Evolutionary conservation across 192 early-diverging fungal species (phyloP).

Genomic region (Allomyces macrogynus): DNA sequence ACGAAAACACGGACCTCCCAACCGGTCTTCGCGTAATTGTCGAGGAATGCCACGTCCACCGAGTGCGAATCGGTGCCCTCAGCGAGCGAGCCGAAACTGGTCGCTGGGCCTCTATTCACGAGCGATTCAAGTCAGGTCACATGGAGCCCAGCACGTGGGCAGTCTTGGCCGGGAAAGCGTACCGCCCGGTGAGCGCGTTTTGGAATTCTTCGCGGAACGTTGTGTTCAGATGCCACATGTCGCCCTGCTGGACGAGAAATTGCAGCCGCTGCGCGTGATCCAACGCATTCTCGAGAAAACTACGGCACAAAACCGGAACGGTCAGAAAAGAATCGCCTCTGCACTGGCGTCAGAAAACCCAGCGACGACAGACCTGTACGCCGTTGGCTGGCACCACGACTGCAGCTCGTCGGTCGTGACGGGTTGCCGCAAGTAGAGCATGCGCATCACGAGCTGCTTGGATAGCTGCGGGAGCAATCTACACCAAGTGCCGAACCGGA

Average conservation of each 20-base stretch:
- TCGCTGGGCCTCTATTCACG: constrained; percentile 45
- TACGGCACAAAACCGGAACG: constrained; percentile 8
- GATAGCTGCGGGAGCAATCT: constrained; percentile 58
- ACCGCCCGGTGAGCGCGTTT: constrained; percentile 41
- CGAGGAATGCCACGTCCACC: constrained; percentile 53
- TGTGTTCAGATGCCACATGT: constrained; percentile 34
- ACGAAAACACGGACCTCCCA: constrained; percentile 46
- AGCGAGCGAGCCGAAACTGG: constrained; percentile 60
- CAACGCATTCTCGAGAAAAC: constrained; percentile 39
- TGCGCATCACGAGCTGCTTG: constrained; percentile 73
- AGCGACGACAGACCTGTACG: not conserved
- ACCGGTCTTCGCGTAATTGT: constrained; percentile 51
- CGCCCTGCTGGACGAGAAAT: constrained; percentile 33
- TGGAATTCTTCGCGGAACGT: constrained; percentile 45
- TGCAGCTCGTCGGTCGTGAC: constrained; percentile 29
- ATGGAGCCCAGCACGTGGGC: not conserved
- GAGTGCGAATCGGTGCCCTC: constrained; percentile 25
- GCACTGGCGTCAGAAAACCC: not conserved
- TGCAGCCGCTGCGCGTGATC: constrained; percentile 48
- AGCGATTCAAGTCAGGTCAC: not conserved
- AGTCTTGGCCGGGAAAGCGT: not conserved
- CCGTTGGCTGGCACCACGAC: not conserved
- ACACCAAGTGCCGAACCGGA: no score
- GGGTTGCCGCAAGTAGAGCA: constrained; percentile 50
- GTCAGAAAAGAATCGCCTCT: not conserved